Base-by-base conservation (phyloP, 345 rosid species). In the Odontarrhena argentea region DNA sequence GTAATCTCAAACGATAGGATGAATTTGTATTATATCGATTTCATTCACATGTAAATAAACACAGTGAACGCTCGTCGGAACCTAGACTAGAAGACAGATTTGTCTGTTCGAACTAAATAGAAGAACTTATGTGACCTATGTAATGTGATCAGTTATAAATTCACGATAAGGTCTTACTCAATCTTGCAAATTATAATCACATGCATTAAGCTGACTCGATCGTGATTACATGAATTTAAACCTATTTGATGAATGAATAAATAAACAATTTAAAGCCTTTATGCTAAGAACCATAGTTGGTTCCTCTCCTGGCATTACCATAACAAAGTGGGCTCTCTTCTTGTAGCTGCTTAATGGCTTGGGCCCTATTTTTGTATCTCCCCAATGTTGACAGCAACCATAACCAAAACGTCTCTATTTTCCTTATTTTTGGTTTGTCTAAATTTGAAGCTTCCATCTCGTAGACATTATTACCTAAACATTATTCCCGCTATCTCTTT, bases 251-350 rank as follows among this genome's bases (percentile, higher is more conserved):
- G 6, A 3, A 32, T 4, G 36, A 5, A 12, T 46, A 18, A 11
- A 34, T 4, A 12, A 38, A 56, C 30, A 55, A 2, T 11, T 7
- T 28, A 4, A 56, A 11, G 44, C 60, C 15, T 18, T 37, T 38
- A 57, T 18, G 22, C 22, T 43, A 41, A 52, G 25, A 53, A 55
- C 2, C 15, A 24, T 22, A 12, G 9, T 7, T 35, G 9, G 63
- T 25, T 55, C 18, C 56, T 44, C 26, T 22, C 15, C 8, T 9
- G 9, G 38, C 34, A 7, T 3, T n/a, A 37, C 46, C 22, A 14
- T 15, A 5, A 57, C 41, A 40, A 32, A 18, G 59, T 49, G 73
- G 73, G 60, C 60, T 50, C 66, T 9, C 11, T 32, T 60, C 15
- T 60, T 68, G 58, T 10, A 36, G 13, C 40, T 67, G 40, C 9